A percentile compares a stretch with the other conserved stretches of the same genome.
phyloP scores from a whole-genome alignment of 192 early-diverging fungal genomes.

The Coemansia sp. region DNA sequence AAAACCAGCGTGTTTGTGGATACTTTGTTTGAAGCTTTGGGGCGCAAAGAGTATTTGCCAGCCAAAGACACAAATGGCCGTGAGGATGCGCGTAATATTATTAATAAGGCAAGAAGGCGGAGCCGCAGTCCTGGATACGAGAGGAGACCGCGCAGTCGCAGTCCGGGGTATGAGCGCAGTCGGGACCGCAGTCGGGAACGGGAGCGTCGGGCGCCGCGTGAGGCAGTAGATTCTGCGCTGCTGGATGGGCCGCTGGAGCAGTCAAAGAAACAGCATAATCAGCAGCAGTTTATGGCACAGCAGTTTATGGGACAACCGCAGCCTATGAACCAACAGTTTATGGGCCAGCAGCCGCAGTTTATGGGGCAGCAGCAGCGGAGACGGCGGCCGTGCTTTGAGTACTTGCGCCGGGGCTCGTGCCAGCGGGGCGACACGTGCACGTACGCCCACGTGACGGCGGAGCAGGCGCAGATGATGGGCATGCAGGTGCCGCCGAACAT shows the following conservation, averaged over 20 bases:
- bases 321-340: conserved; percentile 26
- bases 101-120: conserved; percentile 9
- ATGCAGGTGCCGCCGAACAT: conserved; percentile 23
- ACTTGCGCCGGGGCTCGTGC: conserved; percentile 42
- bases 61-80: background rate
- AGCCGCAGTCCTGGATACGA: conserved; percentile 30
- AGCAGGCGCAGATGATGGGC: conserved; percentile 41
- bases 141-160: conserved; percentile 19
- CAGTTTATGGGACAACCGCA: conserved; percentile 14
- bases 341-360: conserved; percentile 13
- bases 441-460: conserved; percentile 28
- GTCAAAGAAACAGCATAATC: background rate
- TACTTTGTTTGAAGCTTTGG: conserved; percentile 32
- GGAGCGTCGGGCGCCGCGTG: conserved; percentile 1
- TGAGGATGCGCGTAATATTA: background rate
- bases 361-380: conserved; percentile 15
- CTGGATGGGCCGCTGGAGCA: conserved; percentile 28
- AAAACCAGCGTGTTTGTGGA: conserved; percentile 31
- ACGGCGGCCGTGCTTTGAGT: conserved; percentile 41
- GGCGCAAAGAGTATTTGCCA: conserved; percentile 26
- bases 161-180: background rate
- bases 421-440: conserved; percentile 40
- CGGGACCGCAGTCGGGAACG: background rate
- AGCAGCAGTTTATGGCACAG: conserved; percentile 11
- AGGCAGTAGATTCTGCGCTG: conserved; percentile 12